Evolutionary conservation across 2,329 filamentous ascomycete species (phyloP).

Genomic region (Talaromyces albobiverticillius): DNA sequence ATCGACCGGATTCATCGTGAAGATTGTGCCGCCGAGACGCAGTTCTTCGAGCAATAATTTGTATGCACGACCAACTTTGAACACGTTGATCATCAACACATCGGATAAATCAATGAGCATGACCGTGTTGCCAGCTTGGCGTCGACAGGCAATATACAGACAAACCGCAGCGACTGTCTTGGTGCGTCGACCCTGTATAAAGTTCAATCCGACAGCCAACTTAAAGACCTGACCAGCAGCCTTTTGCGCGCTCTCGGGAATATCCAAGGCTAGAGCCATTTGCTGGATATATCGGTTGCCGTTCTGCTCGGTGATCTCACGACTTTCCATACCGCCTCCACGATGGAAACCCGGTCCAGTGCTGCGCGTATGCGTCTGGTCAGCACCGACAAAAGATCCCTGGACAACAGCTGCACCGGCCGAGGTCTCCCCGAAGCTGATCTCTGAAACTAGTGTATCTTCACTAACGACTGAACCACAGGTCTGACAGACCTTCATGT

Average conservation of each 20-base stretch:
- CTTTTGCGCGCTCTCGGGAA: conserved; percentile 61
- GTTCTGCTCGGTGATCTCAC: conserved; percentile 47
- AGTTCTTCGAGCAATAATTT: conserved; percentile 70
- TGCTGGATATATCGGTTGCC: conserved; percentile 44
- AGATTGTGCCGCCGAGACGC: conserved; percentile 54
- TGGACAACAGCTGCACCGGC: conserved; percentile 86
- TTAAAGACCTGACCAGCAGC: conserved; percentile 72
- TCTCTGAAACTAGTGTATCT: conserved; percentile 85
- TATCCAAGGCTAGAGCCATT: conserved; percentile 38
- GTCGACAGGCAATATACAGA: conserved; percentile 83
- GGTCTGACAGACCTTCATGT: conserved; percentile 65
- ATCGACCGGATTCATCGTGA: conserved; percentile 72
- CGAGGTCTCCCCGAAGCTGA: conserved; percentile 84
- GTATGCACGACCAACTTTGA: conserved; percentile 85
- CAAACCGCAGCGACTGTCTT: conserved; percentile 86
- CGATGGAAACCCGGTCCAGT: conserved; percentile 48
- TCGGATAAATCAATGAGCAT: conserved; percentile 97
- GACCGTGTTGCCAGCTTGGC: conserved; percentile 72
- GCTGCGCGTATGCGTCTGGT: conserved; percentile 74
- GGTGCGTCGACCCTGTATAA: conserved; percentile 81
- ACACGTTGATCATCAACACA: conserved; percentile 80
- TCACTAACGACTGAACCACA: conserved; percentile 85
- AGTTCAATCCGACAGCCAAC: conserved; percentile 69
- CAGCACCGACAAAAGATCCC: conserved; percentile 81
- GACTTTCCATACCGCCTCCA: conserved; percentile 47